Percentiles rank a stretch among this genome's conserved stretches.
These are phyloP conservation scores for Ichthyophonus hoferi DNA, from an alignment of 208 protist species.

Conservation along the genomic window DNA sequence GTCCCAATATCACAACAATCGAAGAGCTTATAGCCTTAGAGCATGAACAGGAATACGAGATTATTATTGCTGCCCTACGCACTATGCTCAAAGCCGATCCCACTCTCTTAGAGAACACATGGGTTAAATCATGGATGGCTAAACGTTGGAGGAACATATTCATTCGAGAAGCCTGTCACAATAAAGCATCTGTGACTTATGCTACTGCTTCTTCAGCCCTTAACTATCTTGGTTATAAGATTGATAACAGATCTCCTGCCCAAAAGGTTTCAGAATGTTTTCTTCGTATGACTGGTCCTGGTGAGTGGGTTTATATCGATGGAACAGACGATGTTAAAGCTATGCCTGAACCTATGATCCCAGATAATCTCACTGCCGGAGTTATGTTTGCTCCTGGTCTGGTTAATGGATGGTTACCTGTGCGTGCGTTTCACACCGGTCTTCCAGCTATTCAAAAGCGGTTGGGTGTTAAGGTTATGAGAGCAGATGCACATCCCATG, in stretches of 20 bases:
- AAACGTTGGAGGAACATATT: not conserved
- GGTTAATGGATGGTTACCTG: not conserved
- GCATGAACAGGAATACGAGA: not conserved
- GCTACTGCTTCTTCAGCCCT: not conserved
- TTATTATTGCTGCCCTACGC: not conserved
- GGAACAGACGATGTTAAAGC: not conserved
- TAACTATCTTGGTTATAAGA: not conserved
- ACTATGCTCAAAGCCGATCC: not conserved
- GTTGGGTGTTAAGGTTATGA: not conserved
- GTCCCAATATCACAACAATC: too few relatives aligned
- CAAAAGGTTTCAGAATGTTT: not conserved
- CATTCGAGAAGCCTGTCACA: not conserved
- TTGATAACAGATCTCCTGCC: not conserved
- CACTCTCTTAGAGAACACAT: not conserved
- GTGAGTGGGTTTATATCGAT: not conserved
- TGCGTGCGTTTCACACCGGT: not conserved
- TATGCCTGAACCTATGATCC: conserved; percentile 5
- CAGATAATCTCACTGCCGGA: not conserved
- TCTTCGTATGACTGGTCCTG: not conserved
- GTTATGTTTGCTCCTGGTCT: conserved; percentile 6
- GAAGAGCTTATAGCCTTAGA: not conserved
- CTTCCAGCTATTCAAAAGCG: not conserved
- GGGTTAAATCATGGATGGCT: not conserved
- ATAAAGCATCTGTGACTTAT: not conserved
- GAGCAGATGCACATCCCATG: conserved; percentile 13